A percentile compares a stretch with the other conserved stretches of the same genome.
These are phyloP conservation scores for Grammothele lineata DNA, from an alignment of 768 basidiomycete genomes.

Conservation along the genomic window DNA sequence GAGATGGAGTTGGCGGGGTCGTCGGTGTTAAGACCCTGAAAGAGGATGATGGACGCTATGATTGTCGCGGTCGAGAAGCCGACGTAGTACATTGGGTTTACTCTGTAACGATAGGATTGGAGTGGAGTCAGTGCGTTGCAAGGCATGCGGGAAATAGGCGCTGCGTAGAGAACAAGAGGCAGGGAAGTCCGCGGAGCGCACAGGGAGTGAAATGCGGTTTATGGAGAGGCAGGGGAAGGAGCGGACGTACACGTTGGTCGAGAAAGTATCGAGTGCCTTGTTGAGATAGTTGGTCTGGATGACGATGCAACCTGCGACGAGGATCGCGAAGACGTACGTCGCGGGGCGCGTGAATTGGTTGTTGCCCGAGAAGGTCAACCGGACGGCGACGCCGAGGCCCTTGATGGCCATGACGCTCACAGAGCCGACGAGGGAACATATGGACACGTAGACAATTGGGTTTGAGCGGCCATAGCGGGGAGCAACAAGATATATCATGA, in stretches of 20 bases:
- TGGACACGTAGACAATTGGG: conserved; percentile 91
- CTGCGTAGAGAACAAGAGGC: too few relatives aligned
- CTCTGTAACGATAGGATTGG: conserved; percentile 42
- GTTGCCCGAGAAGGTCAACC: conserved; percentile 87
- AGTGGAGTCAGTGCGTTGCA: too few relatives aligned
- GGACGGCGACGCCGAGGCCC: conserved; percentile 95
- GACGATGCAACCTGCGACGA: conserved; percentile 79
- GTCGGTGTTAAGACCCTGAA: conserved; percentile 82
- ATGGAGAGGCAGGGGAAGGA: not conserved
- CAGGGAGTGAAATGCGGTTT: too few relatives aligned
- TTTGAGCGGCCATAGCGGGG: conserved; percentile 85
- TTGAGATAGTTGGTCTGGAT: conserved; percentile 97
- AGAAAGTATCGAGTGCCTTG: conserved; percentile 95
- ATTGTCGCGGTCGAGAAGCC: conserved; percentile 95
- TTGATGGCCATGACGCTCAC: conserved; percentile 98
- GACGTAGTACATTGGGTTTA: conserved; percentile 98
- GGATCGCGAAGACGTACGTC: conserved; percentile 90
- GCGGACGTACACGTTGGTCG: conserved; percentile 86
- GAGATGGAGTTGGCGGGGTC: conserved; percentile 76
- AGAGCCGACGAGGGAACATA: conserved; percentile 93
- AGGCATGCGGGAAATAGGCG: not conserved
- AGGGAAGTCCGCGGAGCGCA: not conserved
- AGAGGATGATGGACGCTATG: conserved; percentile 91
- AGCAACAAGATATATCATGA: conserved; percentile 84
- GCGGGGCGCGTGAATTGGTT: conserved; percentile 94